Percentiles rank a stretch among this genome's conserved stretches.
phyloP scores from a whole-genome alignment of 768 basidiomycete genomes.

The Rhodosporidiobolus sp. region DNA sequence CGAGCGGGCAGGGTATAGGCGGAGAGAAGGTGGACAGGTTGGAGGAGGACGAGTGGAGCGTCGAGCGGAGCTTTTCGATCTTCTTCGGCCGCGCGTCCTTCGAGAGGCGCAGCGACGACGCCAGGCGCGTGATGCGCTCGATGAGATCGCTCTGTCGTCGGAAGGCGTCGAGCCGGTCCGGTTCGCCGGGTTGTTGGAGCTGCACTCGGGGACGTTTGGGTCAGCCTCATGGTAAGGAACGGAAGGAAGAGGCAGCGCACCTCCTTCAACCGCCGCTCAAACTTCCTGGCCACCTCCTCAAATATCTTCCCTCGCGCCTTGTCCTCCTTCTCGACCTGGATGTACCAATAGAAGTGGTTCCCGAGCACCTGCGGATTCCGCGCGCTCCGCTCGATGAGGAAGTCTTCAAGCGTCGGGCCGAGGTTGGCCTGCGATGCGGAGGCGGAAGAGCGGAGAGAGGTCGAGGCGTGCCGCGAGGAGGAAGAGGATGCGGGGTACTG shows the following conservation, averaged over 20 bases:
- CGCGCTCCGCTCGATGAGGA: conserved; percentile 80
- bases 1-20: conserved; percentile 77
- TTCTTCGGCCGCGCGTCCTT: conserved; percentile 96
- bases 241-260: conserved; percentile 52
- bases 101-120: conserved; percentile 78
- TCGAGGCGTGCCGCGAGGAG: conserved; percentile 24
- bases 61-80: conserved; percentile 87
- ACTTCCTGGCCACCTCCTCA: conserved; percentile 81
- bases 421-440: conserved; percentile 64
- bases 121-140: conserved; percentile 76
- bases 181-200: conserved; percentile 66
- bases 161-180: conserved; percentile 79
- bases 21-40: conserved; percentile 70
- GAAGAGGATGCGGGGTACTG: not conserved
- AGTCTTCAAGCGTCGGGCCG: conserved; percentile 79
- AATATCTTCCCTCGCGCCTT: conserved; percentile 88
- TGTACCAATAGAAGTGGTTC: conserved; percentile 93
- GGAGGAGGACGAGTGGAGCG: conserved; percentile 76
- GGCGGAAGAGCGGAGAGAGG: conserved; percentile 16
- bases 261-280: conserved; percentile 82
- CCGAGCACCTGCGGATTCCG: conserved; percentile 72
- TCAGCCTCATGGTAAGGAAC: too few relatives aligned
- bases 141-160: conserved; percentile 87
- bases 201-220: too few relatives aligned
- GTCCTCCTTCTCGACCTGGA: conserved; percentile 89